A percentile compares a stretch with the other conserved stretches of the same genome.
Evolutionary conservation across 2,329 filamentous ascomycete genomes (phyloP).

Genomic region (Colletotrichum caudatum): DNA sequence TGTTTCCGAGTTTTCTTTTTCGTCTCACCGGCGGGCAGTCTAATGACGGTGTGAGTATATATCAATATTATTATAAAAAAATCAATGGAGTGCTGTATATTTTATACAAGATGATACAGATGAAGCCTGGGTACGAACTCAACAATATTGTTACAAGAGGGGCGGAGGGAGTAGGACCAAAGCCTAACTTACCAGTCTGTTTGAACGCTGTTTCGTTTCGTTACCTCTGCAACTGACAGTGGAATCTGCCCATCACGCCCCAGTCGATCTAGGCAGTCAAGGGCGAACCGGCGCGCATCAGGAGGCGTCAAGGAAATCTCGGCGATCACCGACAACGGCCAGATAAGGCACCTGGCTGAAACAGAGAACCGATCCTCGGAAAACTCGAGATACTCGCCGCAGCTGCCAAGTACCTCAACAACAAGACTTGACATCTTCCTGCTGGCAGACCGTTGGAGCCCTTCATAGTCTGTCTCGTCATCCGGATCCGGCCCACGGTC

Average conservation of each 20-base stretch:
- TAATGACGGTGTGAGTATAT: neutral
- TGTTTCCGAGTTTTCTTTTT: neutral
- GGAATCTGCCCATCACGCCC: slow-evolving; percentile 44
- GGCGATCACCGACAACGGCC: slow-evolving; percentile 45
- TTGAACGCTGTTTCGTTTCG: neutral
- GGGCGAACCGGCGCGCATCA: slow-evolving; percentile 37
- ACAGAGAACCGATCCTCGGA: slow-evolving; percentile 41
- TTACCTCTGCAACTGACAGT: slow-evolving; percentile 35
- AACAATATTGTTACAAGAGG: slow-evolving; percentile 9
- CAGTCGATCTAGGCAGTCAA: slow-evolving; percentile 42
- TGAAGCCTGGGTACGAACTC: slow-evolving; percentile 25
- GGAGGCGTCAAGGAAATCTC: slow-evolving; percentile 28
- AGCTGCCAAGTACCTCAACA: slow-evolving; percentile 44
- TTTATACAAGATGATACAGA: slow-evolving; percentile 29
- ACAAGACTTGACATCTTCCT: slow-evolving; percentile 42
- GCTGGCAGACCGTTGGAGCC: slow-evolving; percentile 26
- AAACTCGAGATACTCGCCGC: slow-evolving; percentile 41
- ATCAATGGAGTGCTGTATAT: neutral
- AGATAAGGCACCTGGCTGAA: slow-evolving; percentile 44
- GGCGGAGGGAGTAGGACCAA: neutral
- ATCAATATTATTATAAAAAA: too few relatives aligned
- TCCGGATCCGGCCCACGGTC: slow-evolving; percentile 21
- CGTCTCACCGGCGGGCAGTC: neutral
- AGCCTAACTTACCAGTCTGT: slow-evolving; percentile 42
- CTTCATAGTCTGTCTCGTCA: slow-evolving; percentile 20